Evolutionary conservation across 225 moss, liverwort and hornwort species (phyloP).

Genomic region (Marchantia polymorpha): DNA sequence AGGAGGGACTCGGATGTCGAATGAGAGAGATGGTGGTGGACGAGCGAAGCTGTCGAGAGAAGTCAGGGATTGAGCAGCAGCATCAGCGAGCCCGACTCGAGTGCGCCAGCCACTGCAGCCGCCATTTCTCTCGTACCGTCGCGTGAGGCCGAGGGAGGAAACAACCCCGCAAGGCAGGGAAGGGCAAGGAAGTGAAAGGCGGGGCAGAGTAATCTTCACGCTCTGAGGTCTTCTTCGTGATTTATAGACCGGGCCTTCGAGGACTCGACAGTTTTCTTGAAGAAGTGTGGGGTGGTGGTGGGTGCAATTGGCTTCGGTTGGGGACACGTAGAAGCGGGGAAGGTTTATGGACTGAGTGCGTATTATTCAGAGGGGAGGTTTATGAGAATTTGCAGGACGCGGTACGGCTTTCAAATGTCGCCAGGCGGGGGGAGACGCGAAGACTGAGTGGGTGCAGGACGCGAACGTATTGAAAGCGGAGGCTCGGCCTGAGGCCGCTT

Average conservation of each 20-base stretch:
- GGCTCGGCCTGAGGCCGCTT: not conserved
- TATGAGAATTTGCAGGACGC: slow-evolving; percentile 6
- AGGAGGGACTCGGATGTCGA: not conserved
- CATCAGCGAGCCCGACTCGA: too few relatives aligned
- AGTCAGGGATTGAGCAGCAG: not conserved
- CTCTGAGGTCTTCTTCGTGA: too few relatives aligned
- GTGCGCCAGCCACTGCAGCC: not conserved
- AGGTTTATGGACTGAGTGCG: not conserved
- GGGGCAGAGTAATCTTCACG: too few relatives aligned
- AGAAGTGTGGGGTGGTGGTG: not conserved
- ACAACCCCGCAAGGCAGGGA: too few relatives aligned
- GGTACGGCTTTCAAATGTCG: too few relatives aligned
- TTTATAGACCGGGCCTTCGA: not conserved
- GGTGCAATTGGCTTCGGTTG: not conserved
- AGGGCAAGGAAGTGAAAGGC: too few relatives aligned
- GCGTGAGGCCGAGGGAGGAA: not conserved
- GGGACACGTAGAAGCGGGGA: not conserved
- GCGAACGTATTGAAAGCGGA: not conserved
- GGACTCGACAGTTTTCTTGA: not conserved
- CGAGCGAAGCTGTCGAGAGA: not conserved
- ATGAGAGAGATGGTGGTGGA: not conserved
- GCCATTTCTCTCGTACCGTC: not conserved
- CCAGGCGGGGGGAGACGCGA: not conserved
- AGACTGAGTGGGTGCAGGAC: not conserved
- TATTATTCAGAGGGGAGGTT: not conserved